A percentile compares a stretch with the other conserved stretches of the same genome.
phyloP scores from a whole-genome alignment of 2,329 filamentous ascomycete genomes.

The Botryotinia globosa region DNA sequence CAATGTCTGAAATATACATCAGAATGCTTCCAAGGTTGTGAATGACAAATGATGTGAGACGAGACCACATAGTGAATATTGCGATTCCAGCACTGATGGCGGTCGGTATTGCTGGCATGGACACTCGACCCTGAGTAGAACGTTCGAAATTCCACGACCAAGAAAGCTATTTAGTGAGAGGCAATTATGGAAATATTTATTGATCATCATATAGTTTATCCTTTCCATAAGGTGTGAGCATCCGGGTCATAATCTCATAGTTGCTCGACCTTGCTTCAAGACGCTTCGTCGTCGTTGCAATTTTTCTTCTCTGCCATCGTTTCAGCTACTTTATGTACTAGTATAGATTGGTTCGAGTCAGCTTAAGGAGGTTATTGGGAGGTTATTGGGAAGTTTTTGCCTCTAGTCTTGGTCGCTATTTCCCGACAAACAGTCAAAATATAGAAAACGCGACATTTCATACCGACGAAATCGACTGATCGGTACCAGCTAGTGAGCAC shows the following conservation, averaged over 20 bases:
- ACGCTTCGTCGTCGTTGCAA: background rate
- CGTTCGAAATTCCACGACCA: background rate
- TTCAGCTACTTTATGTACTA: background rate
- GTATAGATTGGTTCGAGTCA: background rate
- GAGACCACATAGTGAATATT: background rate
- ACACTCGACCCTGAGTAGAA: background rate
- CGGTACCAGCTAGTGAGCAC: too few species aligned
- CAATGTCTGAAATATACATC: background rate
- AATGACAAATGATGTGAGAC: background rate
- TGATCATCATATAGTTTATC: background rate
- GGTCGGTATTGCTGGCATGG: background rate
- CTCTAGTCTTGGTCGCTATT: background rate
- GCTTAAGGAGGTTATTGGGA: too few species aligned
- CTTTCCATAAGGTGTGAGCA: background rate
- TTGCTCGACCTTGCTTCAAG: background rate
- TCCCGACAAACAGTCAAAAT: background rate
- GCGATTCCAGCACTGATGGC: background rate
- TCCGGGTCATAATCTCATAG: conserved; percentile 6
- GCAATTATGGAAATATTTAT: background rate
- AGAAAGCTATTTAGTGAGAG: background rate
- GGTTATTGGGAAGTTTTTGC: background rate
- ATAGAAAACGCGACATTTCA: background rate
- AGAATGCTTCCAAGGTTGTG: background rate
- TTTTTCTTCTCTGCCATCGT: background rate
- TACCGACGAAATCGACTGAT: background rate